Percentiles rank a stretch among this genome's conserved stretches.
Conservation (phyloP, 2,329 filamentous ascomycete species). For the Helotiales sp. region DNA sequence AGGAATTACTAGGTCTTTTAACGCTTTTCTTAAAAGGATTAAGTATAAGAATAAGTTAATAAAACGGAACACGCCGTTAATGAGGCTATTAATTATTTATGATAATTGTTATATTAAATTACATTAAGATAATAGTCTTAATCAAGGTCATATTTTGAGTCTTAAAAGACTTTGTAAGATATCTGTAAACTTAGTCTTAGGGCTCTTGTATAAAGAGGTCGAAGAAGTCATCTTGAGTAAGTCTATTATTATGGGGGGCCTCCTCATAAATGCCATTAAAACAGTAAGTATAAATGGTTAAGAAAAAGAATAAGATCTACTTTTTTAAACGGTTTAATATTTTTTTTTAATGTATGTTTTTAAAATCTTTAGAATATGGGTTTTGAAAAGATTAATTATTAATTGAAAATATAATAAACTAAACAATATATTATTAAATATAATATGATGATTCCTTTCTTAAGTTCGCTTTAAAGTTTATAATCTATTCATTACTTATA, state of each 20-base stretch:
- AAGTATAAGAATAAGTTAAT: not conserved
- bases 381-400: too few species aligned
- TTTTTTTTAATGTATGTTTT: too few species aligned
- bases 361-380: too few species aligned
- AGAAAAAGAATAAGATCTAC: too few species aligned
- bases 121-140: not conserved
- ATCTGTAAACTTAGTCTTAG: not conserved
- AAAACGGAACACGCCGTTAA: not conserved
- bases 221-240: not conserved
- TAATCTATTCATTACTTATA: too few species aligned
- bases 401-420: too few species aligned
- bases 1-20: not conserved
- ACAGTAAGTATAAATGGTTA: not conserved
- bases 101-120: not conserved
- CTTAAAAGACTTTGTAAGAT: not conserved
- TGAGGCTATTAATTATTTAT: not conserved
- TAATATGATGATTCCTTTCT: too few species aligned
- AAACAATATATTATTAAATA: too few species aligned
- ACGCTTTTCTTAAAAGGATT: not conserved
- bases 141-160: not conserved
- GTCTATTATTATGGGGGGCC: not conserved
- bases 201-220: not conserved
- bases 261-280: not conserved
- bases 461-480: too few species aligned
- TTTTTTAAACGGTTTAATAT: too few species aligned